phyloP scores from a whole-genome alignment of 1,139 yeast genomes.

The Trichomonascaceae sp. region DNA sequence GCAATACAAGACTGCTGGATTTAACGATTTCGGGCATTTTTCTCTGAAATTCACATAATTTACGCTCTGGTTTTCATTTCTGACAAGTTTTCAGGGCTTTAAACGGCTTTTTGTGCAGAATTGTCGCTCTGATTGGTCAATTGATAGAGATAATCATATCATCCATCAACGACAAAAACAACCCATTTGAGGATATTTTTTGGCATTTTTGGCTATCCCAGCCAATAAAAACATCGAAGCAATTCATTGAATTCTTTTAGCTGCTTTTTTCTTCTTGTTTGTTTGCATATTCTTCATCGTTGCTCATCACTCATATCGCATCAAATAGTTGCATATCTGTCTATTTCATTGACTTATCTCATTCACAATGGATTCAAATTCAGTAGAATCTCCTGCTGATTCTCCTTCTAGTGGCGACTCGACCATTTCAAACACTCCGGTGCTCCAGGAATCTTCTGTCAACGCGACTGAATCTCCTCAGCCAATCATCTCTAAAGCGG shows the following conservation, averaged over 20 bases:
- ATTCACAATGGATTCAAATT: not conserved
- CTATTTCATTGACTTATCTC: too few relatives aligned
- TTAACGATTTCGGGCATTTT: too few relatives aligned
- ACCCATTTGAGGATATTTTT: not conserved
- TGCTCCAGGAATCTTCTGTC: not conserved
- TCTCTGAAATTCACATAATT: too few relatives aligned
- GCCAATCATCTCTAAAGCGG: not conserved
- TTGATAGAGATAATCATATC: not conserved
- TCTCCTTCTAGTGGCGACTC: conserved; percentile 1
- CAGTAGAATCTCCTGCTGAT: not conserved
- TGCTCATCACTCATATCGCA: not conserved
- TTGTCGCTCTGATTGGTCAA: not conserved
- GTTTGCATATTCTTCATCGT: not conserved
- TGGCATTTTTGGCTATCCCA: too few relatives aligned
- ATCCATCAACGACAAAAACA: not conserved
- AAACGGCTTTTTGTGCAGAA: not conserved
- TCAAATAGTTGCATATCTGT: too few relatives aligned
- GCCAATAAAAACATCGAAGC: too few relatives aligned
- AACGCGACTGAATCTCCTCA: not conserved
- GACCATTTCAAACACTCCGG: conserved; percentile 6
- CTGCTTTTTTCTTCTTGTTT: too few relatives aligned
- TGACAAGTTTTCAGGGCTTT: not conserved
- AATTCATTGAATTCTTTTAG: too few relatives aligned
- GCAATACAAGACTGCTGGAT: too few relatives aligned
- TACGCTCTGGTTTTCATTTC: not conserved